These are phyloP conservation scores for Populus ilicifolia DNA, from an alignment of 345 rosid species.

Conservation along the genomic window DNA sequence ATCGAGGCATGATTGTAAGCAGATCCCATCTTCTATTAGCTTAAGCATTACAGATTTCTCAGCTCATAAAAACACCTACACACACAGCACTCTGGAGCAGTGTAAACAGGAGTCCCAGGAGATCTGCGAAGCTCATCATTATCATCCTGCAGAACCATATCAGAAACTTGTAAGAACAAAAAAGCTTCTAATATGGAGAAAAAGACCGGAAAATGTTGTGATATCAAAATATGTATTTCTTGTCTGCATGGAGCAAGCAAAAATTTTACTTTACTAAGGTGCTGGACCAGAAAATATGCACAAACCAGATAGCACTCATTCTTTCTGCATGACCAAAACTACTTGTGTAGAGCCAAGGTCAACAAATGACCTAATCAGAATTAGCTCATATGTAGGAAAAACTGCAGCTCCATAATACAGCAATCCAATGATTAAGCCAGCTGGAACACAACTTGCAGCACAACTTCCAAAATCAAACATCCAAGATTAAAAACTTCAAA, in stretches of 20 bases:
- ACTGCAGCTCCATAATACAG: not conserved
- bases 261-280: not conserved
- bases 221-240: not conserved
- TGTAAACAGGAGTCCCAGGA: slow-evolving; percentile 99
- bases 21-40: not conserved
- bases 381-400: not conserved
- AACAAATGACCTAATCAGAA: not conserved
- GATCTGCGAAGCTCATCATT: slow-evolving; percentile 95
- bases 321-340: not conserved
- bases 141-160: slow-evolving; percentile 57
- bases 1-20: slow-evolving; percentile 8
- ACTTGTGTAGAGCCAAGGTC: not conserved
- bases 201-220: not conserved
- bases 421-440: too few relatives aligned
- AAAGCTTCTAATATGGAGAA: not conserved
- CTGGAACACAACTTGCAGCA: too few relatives aligned
- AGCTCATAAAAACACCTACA: slow-evolving; percentile 32
- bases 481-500: not conserved
- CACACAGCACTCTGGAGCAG: slow-evolving; percentile 98
- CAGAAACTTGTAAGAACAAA: not conserved
- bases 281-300: not conserved
- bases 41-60: not conserved
- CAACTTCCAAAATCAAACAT: not conserved
- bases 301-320: not conserved
- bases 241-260: not conserved